Evolutionary conservation across 257 asterid genomes (phyloP).

Genomic region (Avicennia marina): DNA sequence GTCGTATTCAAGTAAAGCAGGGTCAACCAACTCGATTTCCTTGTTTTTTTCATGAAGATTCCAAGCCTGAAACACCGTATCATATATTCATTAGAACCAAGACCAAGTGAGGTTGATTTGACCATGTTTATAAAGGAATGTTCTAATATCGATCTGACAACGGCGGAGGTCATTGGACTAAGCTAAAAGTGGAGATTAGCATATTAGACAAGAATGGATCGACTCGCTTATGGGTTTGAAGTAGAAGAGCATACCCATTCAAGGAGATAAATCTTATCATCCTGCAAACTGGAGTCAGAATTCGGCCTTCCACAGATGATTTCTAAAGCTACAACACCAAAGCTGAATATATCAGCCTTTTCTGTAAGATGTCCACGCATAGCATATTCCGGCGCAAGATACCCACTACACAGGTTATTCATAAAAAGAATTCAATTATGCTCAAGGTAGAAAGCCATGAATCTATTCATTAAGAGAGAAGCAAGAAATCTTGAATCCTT

Average conservation of each 20-base stretch:
- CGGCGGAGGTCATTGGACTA: too few species aligned
- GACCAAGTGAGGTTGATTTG: too few species aligned
- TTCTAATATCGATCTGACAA: too few species aligned
- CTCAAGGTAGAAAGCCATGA: too few species aligned
- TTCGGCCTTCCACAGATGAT: conserved; percentile 63
- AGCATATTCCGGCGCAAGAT: conserved; percentile 79
- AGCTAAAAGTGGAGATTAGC: too few species aligned
- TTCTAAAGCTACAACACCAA: conserved; percentile 70
- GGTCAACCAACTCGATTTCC: conserved; percentile 44
- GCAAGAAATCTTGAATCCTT: conserved; percentile 15
- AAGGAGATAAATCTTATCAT: not conserved
- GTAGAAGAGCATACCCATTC: not conserved
- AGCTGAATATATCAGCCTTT: conserved; percentile 64
- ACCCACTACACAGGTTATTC: conserved; percentile 38
- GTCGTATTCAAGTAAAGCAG: conserved; percentile 28
- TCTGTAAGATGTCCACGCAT: conserved; percentile 76
- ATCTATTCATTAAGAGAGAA: not conserved
- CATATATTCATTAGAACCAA: too few species aligned
- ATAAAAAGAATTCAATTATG: not conserved
- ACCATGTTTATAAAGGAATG: too few species aligned
- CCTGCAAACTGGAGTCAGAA: conserved; percentile 26
- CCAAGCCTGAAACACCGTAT: conserved; percentile 52
- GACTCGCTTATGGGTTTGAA: not conserved
- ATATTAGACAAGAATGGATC: too few species aligned
- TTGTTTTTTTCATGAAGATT: conserved; percentile 32